phyloP scores from a whole-genome alignment of 139 green algal species.

The Chlorella sp. region DNA sequence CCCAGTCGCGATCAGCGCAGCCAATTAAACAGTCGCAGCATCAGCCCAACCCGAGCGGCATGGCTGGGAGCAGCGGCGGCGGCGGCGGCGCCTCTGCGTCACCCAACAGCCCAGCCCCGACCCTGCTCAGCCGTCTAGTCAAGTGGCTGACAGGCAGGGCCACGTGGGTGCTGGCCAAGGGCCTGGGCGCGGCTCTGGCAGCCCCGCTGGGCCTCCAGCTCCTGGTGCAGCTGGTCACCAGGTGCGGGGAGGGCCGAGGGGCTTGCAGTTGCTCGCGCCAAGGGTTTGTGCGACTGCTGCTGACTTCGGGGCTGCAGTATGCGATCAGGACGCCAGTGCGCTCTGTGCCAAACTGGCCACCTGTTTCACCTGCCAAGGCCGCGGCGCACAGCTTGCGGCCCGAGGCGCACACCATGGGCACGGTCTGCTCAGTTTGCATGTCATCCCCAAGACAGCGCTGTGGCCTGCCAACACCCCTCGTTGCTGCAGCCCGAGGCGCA shows the following conservation, averaged over 20 bases:
- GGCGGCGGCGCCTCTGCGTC: too few relatives aligned
- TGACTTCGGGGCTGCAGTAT: neutral
- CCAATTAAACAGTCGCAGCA: too few relatives aligned
- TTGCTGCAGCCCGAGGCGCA: conserved; percentile 7
- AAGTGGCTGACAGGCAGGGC: neutral
- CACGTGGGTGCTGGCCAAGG: neutral
- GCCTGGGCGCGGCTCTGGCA: neutral
- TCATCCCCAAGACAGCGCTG: neutral
- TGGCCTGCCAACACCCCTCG: neutral
- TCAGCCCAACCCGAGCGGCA: too few relatives aligned
- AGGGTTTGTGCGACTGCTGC: neutral
- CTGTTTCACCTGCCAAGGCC: neutral
- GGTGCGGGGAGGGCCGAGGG: neutral
- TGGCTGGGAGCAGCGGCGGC: too few relatives aligned
- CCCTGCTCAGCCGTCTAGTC: too few relatives aligned
- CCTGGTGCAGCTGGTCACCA: conserved; percentile 1
- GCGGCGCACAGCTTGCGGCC: neutral
- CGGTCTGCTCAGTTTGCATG: neutral
- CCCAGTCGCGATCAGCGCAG: too few relatives aligned
- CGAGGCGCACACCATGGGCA: neutral
- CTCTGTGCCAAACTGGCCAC: neutral
- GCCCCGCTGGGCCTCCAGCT: neutral
- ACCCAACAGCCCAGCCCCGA: too few relatives aligned
- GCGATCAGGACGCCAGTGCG: too few relatives aligned
- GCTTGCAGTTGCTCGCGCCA: neutral